These are phyloP conservation scores for Parafenestella ontariensis DNA, from an alignment of 2,329 filamentous ascomycete species.

Conservation along the genomic window DNA sequence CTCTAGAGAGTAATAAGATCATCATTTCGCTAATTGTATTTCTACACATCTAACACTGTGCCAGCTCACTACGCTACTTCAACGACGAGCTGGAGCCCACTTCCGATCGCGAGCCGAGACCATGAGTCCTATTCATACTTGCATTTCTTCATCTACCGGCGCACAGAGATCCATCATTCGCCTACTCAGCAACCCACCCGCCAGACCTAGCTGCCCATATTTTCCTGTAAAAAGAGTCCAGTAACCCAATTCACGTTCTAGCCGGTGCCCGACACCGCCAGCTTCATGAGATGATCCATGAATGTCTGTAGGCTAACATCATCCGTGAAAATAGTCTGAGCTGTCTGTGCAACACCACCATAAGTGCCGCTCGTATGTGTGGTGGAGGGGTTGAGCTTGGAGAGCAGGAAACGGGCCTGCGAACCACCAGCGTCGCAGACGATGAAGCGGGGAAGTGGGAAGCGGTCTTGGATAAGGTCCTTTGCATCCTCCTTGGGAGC, in stretches of 20 bases:
- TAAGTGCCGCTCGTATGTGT: constrained; percentile 94
- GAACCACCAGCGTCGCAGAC: constrained; percentile 98
- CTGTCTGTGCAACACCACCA: constrained; percentile 85
- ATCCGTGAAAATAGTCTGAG: constrained; percentile 98
- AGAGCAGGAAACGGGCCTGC: constrained; percentile 94
- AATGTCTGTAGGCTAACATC: constrained; percentile 98
- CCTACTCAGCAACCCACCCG: not conserved
- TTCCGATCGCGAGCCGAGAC: not conserved
- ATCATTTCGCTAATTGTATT: not conserved
- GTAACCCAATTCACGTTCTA: constrained; percentile 13
- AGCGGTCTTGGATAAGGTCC: constrained; percentile 96
- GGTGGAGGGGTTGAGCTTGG: constrained; percentile 96
- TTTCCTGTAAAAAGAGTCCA: not conserved
- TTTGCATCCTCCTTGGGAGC: constrained; percentile 96
- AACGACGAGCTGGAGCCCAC: not conserved
- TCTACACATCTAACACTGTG: not conserved
- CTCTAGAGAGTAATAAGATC: not conserved
- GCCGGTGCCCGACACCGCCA: constrained; percentile 47
- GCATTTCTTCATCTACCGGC: not conserved
- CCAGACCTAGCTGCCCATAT: not conserved
- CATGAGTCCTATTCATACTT: not conserved
- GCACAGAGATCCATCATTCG: not conserved
- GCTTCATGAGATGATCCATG: constrained; percentile 99
- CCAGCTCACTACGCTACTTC: not conserved
- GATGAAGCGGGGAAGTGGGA: constrained; percentile 97